Evolutionary conservation across 306 rosid genomes (phyloP).

Genomic region (Ochetophila trinervis): DNA sequence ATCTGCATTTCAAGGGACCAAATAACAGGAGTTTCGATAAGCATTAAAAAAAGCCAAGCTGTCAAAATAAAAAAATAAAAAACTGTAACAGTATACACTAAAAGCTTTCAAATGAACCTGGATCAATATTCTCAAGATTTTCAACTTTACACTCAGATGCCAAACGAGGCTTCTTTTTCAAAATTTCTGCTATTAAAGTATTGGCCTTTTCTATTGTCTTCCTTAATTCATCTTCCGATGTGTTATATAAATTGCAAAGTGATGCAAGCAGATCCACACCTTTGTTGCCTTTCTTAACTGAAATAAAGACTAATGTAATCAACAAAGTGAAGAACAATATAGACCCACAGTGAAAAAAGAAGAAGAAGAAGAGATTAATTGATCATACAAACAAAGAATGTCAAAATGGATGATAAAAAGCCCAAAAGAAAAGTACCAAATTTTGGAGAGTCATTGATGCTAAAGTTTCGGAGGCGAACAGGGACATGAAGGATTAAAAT

Average conservation of each 20-base stretch:
- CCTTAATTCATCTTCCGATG: conserved; percentile 85
- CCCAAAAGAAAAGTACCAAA: conserved; percentile 52
- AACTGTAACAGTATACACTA: neutral
- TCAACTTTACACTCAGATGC: conserved; percentile 72
- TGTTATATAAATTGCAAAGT: conserved; percentile 69
- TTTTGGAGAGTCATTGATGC: conserved; percentile 61
- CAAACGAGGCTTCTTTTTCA: conserved; percentile 67
- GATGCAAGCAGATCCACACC: conserved; percentile 85
- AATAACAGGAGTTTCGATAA: conserved; percentile 15
- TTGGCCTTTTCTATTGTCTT: conserved; percentile 81
- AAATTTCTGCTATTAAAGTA: conserved; percentile 60
- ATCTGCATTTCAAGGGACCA: conserved; percentile 43
- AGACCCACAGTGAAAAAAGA: neutral
- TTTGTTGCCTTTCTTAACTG: conserved; percentile 70
- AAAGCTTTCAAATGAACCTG: conserved; percentile 46
- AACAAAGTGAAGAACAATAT: conserved; percentile 20
- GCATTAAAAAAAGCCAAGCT: neutral
- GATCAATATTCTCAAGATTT: conserved; percentile 64
- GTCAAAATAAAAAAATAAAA: conserved; percentile 4
- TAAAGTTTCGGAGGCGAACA: conserved; percentile 55
- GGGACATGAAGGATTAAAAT: conserved; percentile 89
- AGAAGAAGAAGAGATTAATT: neutral
- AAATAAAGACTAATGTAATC: conserved; percentile 25
- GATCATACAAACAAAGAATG: neutral
- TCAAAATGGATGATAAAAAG: conserved; percentile 2